These are phyloP conservation scores for Boletus fagicola DNA, from an alignment of 768 basidiomycete species.

Conservation along the genomic window DNA sequence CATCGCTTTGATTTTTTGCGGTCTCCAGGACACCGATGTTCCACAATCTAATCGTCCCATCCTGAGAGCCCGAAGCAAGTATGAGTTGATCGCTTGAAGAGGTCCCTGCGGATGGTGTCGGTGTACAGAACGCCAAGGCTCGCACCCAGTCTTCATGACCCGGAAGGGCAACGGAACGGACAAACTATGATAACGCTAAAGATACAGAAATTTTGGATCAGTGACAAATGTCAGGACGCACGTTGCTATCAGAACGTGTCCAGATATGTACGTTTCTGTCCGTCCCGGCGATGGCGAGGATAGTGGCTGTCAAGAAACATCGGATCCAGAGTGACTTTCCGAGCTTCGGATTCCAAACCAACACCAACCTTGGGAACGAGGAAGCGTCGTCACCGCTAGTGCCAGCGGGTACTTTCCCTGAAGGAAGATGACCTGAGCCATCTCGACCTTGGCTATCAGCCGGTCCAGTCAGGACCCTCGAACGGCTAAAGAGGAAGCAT, in stretches of 20 bases:
- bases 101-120: conserved; percentile 21
- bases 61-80: conserved; percentile 94
- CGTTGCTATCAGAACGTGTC: conserved; percentile 59
- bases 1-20: conserved; percentile 11
- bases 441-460: conserved; percentile 36
- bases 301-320: conserved; percentile 40
- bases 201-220: not conserved
- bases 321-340: not conserved
- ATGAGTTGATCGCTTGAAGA: conserved; percentile 46
- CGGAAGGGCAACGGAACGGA: conserved; percentile 54
- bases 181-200: conserved; percentile 43
- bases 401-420: conserved; percentile 75
- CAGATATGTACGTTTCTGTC: conserved; percentile 78
- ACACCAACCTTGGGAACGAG: conserved; percentile 58
- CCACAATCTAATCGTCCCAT: conserved; percentile 93
- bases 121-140: conserved; percentile 62
- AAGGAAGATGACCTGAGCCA: conserved; percentile 60
- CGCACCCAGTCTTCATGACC: conserved; percentile 99
- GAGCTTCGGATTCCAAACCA: conserved; percentile 10
- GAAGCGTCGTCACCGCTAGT: conserved; percentile 61
- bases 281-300: conserved; percentile 85
- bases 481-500: not conserved
- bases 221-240: conserved; percentile 31
- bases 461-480: conserved; percentile 5
- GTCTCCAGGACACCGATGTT: conserved; percentile 56